Evolutionary conservation across 176 grass and related monocot species (phyloP), one percentile per base, ranked within the genome.

Genomic region (sorghum (Sorghum bicolor)): DNA sequence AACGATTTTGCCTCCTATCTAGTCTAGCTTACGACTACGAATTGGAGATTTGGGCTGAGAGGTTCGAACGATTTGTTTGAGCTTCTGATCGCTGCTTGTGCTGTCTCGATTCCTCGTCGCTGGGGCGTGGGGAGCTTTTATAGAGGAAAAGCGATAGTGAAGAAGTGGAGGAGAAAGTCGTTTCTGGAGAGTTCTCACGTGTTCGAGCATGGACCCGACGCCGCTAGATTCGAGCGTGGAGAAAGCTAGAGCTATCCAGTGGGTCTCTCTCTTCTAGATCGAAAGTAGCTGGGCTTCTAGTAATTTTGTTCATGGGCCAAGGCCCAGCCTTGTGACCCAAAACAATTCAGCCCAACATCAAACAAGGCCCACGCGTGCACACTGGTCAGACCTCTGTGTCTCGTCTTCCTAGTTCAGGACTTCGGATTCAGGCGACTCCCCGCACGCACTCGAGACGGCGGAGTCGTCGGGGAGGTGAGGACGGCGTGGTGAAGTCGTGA

Each of bases 131-230:
- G 6, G 2, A 6, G 28, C 0, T 15, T 86, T 83, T 86, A 90
- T 90, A 61, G 5, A 14, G n/a, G 14, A 5, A 1, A 6, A 4
- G 66, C 34, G 50, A 30, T 10, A 8, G 28, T 5, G 37, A 38
- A 17, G 9, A 25, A 36, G 30, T 29, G 43, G 58, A 80, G 68
- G n/a, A 9, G 58, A 74, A 67, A 30, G 60, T 6, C 6, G 65
- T 65, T 58, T 90, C 88, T 57, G 8, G 88, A 90, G 67, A 17
- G 10, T 83, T 86, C 88, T 45, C 22, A 45, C 17, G 4, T n/a
- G 44, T 86, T 83, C 84, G 8, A 1, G 84, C 17, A 24, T 3
- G 12, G 9, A 68, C 79, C 0, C 1, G 57, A 55, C 3, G 53
- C n/a, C 6, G 11, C 40, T 15, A 1, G 82, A 64, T 25, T 36